These are phyloP conservation scores for Cephaloascus albidus DNA, from an alignment of 805 yeast genomes.

Conservation along the genomic window DNA sequence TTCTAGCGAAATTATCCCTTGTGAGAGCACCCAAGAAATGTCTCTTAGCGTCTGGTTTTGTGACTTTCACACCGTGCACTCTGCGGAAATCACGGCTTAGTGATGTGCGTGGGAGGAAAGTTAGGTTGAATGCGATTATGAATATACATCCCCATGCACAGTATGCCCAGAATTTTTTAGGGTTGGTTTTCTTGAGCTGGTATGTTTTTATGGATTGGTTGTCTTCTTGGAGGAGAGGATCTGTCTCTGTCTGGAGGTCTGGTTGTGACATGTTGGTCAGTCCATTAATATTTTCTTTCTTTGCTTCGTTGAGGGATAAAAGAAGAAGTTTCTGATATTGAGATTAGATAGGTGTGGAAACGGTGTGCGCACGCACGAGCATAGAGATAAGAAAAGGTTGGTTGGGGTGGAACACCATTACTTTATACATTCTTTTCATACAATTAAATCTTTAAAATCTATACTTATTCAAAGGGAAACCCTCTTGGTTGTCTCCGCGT, in stretches of 20 bases:
- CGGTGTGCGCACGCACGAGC: too few relatives aligned
- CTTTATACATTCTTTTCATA: neutral
- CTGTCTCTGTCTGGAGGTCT: neutral
- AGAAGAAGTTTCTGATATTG: too few relatives aligned
- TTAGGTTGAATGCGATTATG: conserved; percentile 48
- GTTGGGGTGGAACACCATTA: too few relatives aligned
- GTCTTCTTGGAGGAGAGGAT: neutral
- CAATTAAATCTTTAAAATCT: neutral
- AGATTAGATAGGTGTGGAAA: too few relatives aligned
- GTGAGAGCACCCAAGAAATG: conserved; percentile 35
- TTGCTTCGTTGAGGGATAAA: too few relatives aligned
- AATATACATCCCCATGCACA: conserved; percentile 40
- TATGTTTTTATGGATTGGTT: neutral
- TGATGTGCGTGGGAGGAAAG: conserved; percentile 80
- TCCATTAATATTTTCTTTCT: conserved; percentile 1
- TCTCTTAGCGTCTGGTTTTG: conserved; percentile 64
- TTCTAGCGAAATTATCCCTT: conserved; percentile 17
- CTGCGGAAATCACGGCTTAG: conserved; percentile 73
- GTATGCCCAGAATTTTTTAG: conserved; percentile 33
- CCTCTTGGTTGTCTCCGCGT: neutral
- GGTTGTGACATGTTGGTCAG: too few relatives aligned
- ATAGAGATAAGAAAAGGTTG: too few relatives aligned
- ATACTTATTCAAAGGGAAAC: neutral
- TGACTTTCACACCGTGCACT: conserved; percentile 54
- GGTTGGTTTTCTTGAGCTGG: conserved; percentile 2